Evolutionary conservation across 2,329 filamentous ascomycete species (phyloP), one percentile per base, ranked within the genome.

Genomic region (Bipolaris sorokiniana): DNA sequence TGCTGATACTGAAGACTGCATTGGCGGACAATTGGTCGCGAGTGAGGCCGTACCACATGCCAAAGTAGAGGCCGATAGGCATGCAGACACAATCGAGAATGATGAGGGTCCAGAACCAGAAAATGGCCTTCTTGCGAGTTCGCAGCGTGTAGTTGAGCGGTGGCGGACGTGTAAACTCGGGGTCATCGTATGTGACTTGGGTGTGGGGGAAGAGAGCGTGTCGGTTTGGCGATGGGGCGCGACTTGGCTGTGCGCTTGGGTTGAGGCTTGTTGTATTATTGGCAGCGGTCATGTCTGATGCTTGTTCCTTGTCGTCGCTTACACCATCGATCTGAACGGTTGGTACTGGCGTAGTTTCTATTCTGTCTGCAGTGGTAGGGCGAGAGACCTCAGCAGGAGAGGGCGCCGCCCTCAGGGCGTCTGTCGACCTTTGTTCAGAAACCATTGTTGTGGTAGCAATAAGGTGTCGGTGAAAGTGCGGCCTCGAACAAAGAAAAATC

Each of bases 1-100:
- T 84, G 62, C 83, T 83, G 62, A 85, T 84, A 60, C 79, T 81
- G 73, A 84, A 84, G 64, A 83, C 77, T 34, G 79, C 77, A 48
- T 83, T 83, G 42, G 80, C 79, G 0, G 78, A 79, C 31, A 87
- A 68, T 54, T 75, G 65, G 23, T 74, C 72, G 26, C 72, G 59
- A 59, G 78, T 75, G 9, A 84, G 83, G 60, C 78, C 79, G 61
- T 87, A 87, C 83, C 83, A 86, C 36, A 88, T 76, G 47, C 81
- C 79, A 76, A 84, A 88, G 74, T 88, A 88, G 2, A 88, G 77
- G 3, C 78, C 81, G 56, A 88, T 79, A 16, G 86, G 86, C 73
- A 86, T 83, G 54, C 78, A 81, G 57, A 86, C 77, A 48, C 82
- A 84, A 73, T 88, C 86, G 56, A 87, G 66, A 20, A 87, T 68